phyloP scores from a whole-genome alignment of 1,284 basidiomycete genomes.

The Cryptococcus floricola region DNA sequence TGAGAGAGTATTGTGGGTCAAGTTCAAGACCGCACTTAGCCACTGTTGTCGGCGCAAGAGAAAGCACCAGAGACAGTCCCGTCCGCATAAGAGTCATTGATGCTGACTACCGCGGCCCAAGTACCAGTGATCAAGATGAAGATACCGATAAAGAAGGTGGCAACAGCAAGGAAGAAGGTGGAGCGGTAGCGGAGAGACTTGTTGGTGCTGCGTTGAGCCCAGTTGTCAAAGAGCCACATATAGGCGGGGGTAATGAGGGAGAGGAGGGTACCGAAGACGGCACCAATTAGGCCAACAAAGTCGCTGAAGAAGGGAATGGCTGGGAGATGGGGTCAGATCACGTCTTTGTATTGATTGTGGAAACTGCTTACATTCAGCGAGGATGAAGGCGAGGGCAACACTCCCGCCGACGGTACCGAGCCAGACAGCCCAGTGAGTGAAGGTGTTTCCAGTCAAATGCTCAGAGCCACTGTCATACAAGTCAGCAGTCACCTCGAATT shows the following conservation, averaged over 20 bases:
- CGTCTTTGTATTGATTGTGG: background rate
- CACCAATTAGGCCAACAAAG: slow-evolving; percentile 26
- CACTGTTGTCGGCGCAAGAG: slow-evolving; percentile 40
- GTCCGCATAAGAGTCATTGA: slow-evolving; percentile 36
- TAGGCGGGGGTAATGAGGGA: slow-evolving; percentile 13
- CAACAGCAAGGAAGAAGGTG: slow-evolving; percentile 23
- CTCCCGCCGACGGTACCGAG: slow-evolving; percentile 17
- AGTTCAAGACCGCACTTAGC: too few species aligned
- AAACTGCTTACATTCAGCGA: slow-evolving; percentile 52
- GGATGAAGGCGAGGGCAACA: slow-evolving; percentile 55
- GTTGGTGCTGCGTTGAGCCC: slow-evolving; percentile 14
- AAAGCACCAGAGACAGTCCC: slow-evolving; percentile 43
- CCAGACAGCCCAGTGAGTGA: slow-evolving; percentile 61
- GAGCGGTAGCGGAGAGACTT: slow-evolving; percentile 15
- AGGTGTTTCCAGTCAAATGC: slow-evolving; percentile 59
- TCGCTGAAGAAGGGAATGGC: slow-evolving; percentile 28
- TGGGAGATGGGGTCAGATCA: slow-evolving; percentile 2
- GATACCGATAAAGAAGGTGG: slow-evolving; percentile 34
- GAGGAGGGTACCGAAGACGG: slow-evolving; percentile 19
- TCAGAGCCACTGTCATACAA: slow-evolving; percentile 44
- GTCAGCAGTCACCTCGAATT: background rate
- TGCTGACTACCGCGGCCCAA: slow-evolving; percentile 40
- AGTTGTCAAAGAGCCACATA: slow-evolving; percentile 32
- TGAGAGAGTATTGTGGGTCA: too few species aligned
- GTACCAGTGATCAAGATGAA: slow-evolving; percentile 45